Conservation (phyloP, 225 moss, liverwort and hornwort genomes). For the Rhytidiadelphus loreus region DNA sequence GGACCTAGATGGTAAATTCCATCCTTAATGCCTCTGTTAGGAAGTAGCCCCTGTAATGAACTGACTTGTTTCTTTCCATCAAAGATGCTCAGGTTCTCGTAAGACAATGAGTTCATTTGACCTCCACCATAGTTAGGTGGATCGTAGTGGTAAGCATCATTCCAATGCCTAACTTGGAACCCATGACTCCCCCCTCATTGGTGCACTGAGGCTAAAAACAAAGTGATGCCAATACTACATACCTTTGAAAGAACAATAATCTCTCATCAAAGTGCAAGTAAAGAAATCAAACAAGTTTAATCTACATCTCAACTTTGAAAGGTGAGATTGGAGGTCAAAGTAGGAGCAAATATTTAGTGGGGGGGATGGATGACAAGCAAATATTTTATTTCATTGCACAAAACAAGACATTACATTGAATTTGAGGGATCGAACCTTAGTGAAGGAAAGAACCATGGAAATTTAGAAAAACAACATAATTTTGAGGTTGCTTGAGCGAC, state of each 20-base stretch:
- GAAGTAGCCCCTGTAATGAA: not conserved
- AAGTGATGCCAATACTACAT: not conserved
- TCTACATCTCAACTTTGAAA: not conserved
- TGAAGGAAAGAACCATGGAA: rapidly evolving
- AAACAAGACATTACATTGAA: not conserved
- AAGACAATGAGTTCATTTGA: not conserved
- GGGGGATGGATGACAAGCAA: rapidly evolving
- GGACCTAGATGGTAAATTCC: not conserved
- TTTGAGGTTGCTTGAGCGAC: rapidly evolving
- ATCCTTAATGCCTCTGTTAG: not conserved
- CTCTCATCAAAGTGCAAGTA: not conserved
- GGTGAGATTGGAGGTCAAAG: not conserved
- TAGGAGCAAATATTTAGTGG: rapidly evolving
- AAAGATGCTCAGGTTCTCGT: rapidly evolving
- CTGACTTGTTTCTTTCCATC: rapidly evolving
- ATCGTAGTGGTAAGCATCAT: rapidly evolving
- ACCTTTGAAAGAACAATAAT: not conserved
- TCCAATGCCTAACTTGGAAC: rapidly evolving
- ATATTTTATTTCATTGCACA: not conserved
- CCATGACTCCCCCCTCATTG: rapidly evolving
- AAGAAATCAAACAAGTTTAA: not conserved
- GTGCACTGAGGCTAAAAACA: rapidly evolving
- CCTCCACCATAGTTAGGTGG: rapidly evolving
- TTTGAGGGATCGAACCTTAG: not conserved
- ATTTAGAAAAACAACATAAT: too few relatives aligned